Evolutionary conservation across 1,284 basidiomycete species (phyloP).

Genomic region (Heliocybe sulcata): DNA sequence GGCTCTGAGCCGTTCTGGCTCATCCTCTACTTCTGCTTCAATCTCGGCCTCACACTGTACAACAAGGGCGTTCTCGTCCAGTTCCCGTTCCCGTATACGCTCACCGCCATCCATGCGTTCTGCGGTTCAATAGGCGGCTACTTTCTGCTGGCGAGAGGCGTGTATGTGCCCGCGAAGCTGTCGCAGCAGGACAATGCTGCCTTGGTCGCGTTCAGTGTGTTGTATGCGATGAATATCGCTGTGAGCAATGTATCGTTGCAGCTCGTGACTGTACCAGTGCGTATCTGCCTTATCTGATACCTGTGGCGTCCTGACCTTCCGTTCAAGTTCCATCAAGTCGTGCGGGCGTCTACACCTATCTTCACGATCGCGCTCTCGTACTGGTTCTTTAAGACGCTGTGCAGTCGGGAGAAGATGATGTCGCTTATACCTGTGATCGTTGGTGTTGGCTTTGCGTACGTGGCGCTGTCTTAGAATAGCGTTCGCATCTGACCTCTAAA

Average conservation of each 20-base stretch:
- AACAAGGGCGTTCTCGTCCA: constrained; percentile 86
- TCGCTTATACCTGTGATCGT: constrained; percentile 83
- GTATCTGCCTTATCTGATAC: constrained; percentile 22
- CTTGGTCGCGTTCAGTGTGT: constrained; percentile 72
- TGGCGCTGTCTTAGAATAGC: constrained; percentile 15
- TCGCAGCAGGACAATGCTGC: constrained; percentile 51
- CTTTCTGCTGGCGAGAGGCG: constrained; percentile 49
- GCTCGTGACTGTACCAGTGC: constrained; percentile 85
- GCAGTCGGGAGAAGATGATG: constrained; percentile 53
- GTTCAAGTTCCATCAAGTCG: constrained; percentile 86
- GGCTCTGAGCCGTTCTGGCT: constrained; percentile 55
- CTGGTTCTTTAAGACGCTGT: constrained; percentile 41
- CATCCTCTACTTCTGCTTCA: constrained; percentile 79
- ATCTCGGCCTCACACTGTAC: constrained; percentile 84
- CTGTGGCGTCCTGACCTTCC: constrained; percentile 1
- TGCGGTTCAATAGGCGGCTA: constrained; percentile 79
- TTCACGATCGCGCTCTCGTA: constrained; percentile 81
- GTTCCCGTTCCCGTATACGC: constrained; percentile 90
- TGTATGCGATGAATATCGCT: constrained; percentile 90
- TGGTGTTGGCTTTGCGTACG: constrained; percentile 90
- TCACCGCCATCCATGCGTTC: constrained; percentile 83
- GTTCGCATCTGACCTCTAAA: constrained; percentile 1
- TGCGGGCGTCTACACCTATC: constrained; percentile 86
- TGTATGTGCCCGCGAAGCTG: constrained; percentile 57
- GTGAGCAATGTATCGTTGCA: constrained; percentile 87